Evolutionary conservation across 192 early-diverging fungal genomes (phyloP), one percentile per base, ranked within the genome.

Genomic region (Geranomyces michiganensis): DNA sequence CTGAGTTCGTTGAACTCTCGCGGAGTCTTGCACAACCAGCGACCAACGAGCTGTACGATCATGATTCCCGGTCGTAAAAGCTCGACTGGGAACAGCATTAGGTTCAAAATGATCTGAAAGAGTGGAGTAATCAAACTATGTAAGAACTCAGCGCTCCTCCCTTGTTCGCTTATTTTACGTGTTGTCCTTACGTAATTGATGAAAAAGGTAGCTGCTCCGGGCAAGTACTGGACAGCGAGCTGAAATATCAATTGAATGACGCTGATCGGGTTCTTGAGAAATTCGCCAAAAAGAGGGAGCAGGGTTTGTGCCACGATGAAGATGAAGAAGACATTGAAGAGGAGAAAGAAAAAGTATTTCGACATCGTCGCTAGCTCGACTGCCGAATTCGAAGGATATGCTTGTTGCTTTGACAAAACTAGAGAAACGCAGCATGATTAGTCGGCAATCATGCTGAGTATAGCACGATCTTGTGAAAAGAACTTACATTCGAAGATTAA

Each of bases 321-420:
- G 30, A 86, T 81, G 60, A 86, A 80, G 49, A 82, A 76, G 12
- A 82, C 77, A 76, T 86, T 86, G 74, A 86, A 84, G 14, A 84
- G 46, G 24, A 86, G 72, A 59, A 81, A 86, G 63, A 74, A 74
- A 61, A 80, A 82, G 76, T 81, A 82, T 63, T 85, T 75, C 27
- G 33, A 32, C 46, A 85, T 66, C 5, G 79, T 84, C 7, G 74
- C 74, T 0, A 73, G 45, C 62, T 83, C 81, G 15, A 80, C 74
- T 19, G 56, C 33, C 9, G 62, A 69, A 56, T 73, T 68, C 12
- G 81, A 47, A 43, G 78, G 68, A 13, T 73, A 26, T 1, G 71
- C 78, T 74, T 83, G 75, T 1, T 72, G 65, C 27, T 75, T 58
- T 12, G 76, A 77, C 1, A 83, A 27, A 33, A 41, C 77, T 80